phyloP scores from a whole-genome alignment of 139 green algal genomes.

The Chlorella sp. region DNA sequence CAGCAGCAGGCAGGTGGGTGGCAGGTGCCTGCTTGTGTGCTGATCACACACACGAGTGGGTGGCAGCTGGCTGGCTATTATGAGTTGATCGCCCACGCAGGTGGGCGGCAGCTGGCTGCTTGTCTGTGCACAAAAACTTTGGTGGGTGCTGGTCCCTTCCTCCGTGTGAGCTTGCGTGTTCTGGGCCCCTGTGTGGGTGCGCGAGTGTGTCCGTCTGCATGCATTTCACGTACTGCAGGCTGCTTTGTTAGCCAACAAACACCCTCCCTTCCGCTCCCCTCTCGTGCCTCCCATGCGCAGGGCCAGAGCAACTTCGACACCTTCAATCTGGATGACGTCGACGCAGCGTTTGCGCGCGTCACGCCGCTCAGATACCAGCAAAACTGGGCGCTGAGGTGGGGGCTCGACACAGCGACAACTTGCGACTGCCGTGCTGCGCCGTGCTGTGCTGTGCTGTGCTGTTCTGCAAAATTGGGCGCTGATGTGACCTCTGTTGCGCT shows the following conservation, averaged over 20 bases:
- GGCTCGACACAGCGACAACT: neutral
- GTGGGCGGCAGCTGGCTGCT: too few species aligned
- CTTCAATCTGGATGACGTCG: constrained; percentile 85
- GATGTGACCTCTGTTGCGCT: too few species aligned
- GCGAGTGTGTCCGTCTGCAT: neutral
- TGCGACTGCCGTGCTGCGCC: neutral
- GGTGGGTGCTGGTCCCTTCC: too few species aligned
- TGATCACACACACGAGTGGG: too few species aligned
- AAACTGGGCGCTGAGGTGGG: constrained; percentile 50
- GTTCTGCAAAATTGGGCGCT: neutral
- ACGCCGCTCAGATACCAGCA: constrained; percentile 77
- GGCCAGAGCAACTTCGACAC: constrained; percentile 68
- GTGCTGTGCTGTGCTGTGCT: too few species aligned
- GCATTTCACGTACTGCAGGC: neutral
- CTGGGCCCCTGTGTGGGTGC: too few species aligned
- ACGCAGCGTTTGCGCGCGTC: constrained; percentile 76
- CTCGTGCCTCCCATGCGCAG: constrained; percentile 14
- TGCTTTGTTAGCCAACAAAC: neutral
- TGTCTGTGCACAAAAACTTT: too few species aligned
- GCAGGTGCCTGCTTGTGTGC: too few species aligned
- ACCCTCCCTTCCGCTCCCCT: neutral
- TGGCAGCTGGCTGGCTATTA: too few species aligned
- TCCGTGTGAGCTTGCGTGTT: too few species aligned
- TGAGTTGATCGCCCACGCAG: too few species aligned
- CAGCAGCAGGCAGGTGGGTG: too few species aligned